Base-by-base conservation (phyloP, 805 yeast species). In the Teunomyces barrocoloradensis region DNA sequence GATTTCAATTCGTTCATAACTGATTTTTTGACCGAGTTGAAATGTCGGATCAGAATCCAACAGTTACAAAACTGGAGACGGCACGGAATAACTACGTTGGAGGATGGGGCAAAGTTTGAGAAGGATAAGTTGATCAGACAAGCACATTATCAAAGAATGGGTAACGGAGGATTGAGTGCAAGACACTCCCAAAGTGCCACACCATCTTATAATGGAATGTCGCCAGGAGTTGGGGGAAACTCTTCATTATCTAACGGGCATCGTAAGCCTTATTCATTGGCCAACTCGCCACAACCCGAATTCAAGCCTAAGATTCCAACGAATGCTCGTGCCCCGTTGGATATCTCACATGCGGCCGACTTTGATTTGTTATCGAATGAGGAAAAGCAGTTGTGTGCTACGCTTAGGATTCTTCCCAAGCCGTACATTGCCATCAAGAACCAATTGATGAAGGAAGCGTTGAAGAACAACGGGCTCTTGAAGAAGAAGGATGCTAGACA, bases 361-460 rank as follows among this genome's bases (percentile, higher is more conserved):
- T 87, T 79, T 50, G 90, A 88, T 35, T 68, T 94, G 47, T 71
- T 94, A 42, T 85, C 95, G 1, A 80, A 82, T n/a, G 96, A 89
- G 47, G 99, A 94, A 63, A 92, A 86, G 63, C 82, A 80, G 46
- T 68, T 94, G 41, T 95, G 99, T 68, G 77, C 91, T 4, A 86
- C 82, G 42, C 73, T 95, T 51, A 81, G 96, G 52, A 85, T 95
- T 9, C 68, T 87, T 47, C 99, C 99, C 12, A 92, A 94, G 64
- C 96, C 98, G 3, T 94, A 92, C 60, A 71, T 94, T 51, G 96
- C 96, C 2, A 88, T 94, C 53, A 94, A 94, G 61, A 96, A 89
- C 63, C 82, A 89, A 3, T 66, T 94, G 47, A 89, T 94, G 74
- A 81, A 95, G 56, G 97, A 91, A 61, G 81, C 95, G 28, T 71